Evolutionary conservation across 73 alveolate species (phyloP), one percentile per base, ranked within the genome.

Genomic region (Symbiodinium natans): DNA sequence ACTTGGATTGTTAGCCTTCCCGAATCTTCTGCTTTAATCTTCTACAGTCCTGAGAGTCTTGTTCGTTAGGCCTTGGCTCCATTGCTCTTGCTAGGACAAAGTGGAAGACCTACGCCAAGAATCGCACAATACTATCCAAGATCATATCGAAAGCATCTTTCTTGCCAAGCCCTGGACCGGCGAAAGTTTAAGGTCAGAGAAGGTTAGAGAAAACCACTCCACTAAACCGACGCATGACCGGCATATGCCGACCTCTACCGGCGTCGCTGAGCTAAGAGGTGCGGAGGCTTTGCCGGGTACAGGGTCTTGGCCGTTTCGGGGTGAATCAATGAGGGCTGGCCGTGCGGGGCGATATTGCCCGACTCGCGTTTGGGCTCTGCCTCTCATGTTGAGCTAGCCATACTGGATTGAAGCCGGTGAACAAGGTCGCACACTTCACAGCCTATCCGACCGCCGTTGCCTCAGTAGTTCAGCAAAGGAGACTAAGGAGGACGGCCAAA

Each of bases 401-500:
- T 63, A 29, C 80, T 63, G 80, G 80, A 63, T 63, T 63, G 19
- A 63, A 36, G 36, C 27, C 80, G 80, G 36, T 63, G 80, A 63
- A 63, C 19, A 63, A 63, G 40, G 80, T 63, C 31, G 80, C 80
- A 29, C 36, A 29, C 1, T 29, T 63, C 11, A n/a, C 80, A 63
- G 80, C 80, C 80, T 63, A 63, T 9, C 80, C 80, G 80, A 27
- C 80, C 27, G 80, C 80, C 80, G 27, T 23, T 23, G 80, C 80
- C 80, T 63, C 15, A 19, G 80, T n/a, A n/a, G n/a, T n/a, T n/a
- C n/a, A n/a, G n/a, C n/a, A n/a, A n/a, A n/a, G n/a, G n/a, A n/a
- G n/a, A n/a, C n/a, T n/a, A n/a, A n/a, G n/a, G n/a, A n/a, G n/a
- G n/a, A n/a, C n/a, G n/a, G n/a, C n/a, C n/a, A n/a, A n/a, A n/a